Evolutionary conservation across 202 grass and related monocot species (phyloP).

Genomic region (Zizania palustris): DNA sequence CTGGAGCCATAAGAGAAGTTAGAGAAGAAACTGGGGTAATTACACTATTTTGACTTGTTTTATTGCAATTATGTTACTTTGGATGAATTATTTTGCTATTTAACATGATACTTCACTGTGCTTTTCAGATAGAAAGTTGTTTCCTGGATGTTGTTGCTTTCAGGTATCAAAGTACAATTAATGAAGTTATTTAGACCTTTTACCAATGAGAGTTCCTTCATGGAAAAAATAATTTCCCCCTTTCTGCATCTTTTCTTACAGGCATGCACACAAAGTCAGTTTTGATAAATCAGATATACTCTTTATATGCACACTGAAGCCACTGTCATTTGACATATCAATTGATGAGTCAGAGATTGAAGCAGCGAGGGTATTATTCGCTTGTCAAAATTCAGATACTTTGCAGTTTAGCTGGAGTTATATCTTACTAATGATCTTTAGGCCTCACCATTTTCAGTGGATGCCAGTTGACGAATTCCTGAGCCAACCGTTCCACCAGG

Average conservation of each 20-base stretch:
- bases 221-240: not conserved
- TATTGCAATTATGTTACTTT: not conserved
- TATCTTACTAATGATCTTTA: not conserved
- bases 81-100: constrained; percentile 19
- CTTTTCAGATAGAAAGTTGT: constrained; percentile 62
- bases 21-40: constrained; percentile 75
- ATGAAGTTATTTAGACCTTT: constrained; percentile 13
- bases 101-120: not conserved
- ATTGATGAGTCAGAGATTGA: constrained; percentile 60
- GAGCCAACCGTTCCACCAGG: constrained; percentile 49
- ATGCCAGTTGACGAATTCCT: constrained; percentile 66
- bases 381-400: not conserved
- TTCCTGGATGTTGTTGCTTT: constrained; percentile 67
- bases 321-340: constrained; percentile 56
- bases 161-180: constrained; percentile 45
- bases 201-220: not conserved
- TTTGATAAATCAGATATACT: constrained; percentile 77
- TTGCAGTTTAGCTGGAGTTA: not conserved
- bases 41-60: constrained; percentile 19
- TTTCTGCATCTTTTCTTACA: constrained; percentile 27
- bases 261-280: constrained; percentile 60
- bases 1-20: constrained; percentile 71
- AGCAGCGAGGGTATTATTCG: constrained; percentile 56
- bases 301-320: constrained; percentile 70
- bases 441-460: constrained; percentile 45